Evolutionary conservation across 192 early-diverging fungal genomes (phyloP), one percentile per base, ranked within the genome.

Genomic region (Jimgerdemannia lactiflua): DNA sequence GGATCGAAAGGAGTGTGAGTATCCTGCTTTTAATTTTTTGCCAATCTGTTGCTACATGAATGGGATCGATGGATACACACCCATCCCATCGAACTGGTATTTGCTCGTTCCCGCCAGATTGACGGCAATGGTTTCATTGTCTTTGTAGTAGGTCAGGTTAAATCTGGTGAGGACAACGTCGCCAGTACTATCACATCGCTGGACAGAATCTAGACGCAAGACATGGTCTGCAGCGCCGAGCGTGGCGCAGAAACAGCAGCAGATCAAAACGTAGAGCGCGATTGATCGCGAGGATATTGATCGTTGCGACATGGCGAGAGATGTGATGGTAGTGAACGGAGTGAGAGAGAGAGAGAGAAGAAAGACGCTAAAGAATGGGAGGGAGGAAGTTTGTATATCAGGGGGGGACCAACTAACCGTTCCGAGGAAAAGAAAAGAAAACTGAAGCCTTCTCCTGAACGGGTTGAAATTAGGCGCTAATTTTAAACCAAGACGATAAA

Each of bases 121-220:
- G 20, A 73, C 44, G 64, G 65, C 65, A 8, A 73, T 42, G 17
- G 64, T 66, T 2, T 73, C 42, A 40, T 64, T 64, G 9, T 43
- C 39, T 3, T 67, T 66, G 43, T 73, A 65, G n/a, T 73, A 73
- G 14, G 72, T 73, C 72, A 73, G 43, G 72, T 73, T 65, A 40
- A 73, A 65, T 18, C 59, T 42, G 43, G 40, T 39, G n/a, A 73
- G 67, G 10, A 3, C 42, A 66, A 73, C 65, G 72, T 73, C 72
- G 9, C 42, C 39, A 3, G 72, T 73, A 9, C 44, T 18, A 9
- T 73, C 72, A 39, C 72, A 73, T 40, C 64, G 18, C 64, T 73
- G 72, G 11, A 73, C n/a, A n/a, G 63, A 65, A 19, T 73, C 64
- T 6, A 73, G 64, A 4, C 64, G 67, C 3, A 73, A 4, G 19